A percentile compares a stretch with the other conserved stretches of the same genome.
Conservation (phyloP, 257 asterid species). For the Forsythia suspensa region DNA sequence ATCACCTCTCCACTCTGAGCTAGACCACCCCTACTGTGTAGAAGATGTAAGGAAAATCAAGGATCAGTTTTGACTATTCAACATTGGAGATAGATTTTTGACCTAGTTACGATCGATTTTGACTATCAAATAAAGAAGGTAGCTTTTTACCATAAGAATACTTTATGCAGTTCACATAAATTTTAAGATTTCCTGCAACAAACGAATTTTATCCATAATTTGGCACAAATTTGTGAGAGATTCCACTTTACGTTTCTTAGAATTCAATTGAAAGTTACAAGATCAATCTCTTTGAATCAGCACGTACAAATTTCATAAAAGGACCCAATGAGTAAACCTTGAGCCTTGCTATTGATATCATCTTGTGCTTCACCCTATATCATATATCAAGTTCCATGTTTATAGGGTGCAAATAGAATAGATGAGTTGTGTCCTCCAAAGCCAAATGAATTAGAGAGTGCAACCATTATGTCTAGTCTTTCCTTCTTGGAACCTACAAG, state of each 20-base stretch:
- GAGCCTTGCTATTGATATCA: neutral
- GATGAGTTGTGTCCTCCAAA: slow-evolving; percentile 50
- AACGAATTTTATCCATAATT: neutral
- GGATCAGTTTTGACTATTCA: neutral
- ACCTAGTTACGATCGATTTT: neutral
- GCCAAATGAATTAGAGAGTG: slow-evolving; percentile 50
- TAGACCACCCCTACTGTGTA: neutral
- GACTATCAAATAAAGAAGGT: neutral
- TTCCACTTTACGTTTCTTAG: neutral
- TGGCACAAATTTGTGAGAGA: neutral
- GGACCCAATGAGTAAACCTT: neutral
- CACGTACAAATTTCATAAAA: neutral
- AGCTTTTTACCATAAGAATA: neutral
- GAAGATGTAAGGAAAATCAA: neutral
- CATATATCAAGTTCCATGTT: neutral
- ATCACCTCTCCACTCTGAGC: neutral
- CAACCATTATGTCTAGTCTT: slow-evolving; percentile 34
- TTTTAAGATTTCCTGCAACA: too few species aligned
- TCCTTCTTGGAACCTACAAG: slow-evolving; percentile 40
- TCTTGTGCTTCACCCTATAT: neutral
- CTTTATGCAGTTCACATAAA: neutral
- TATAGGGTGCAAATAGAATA: slow-evolving; percentile 38
- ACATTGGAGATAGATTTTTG: neutral
- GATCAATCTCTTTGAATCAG: neutral
- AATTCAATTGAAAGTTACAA: neutral